Percentiles rank a stretch among this genome's conserved stretches.
Evolutionary conservation across 495 filamentous ascomycete genomes (phyloP).

Genomic region (Acidiella bohemica): DNA sequence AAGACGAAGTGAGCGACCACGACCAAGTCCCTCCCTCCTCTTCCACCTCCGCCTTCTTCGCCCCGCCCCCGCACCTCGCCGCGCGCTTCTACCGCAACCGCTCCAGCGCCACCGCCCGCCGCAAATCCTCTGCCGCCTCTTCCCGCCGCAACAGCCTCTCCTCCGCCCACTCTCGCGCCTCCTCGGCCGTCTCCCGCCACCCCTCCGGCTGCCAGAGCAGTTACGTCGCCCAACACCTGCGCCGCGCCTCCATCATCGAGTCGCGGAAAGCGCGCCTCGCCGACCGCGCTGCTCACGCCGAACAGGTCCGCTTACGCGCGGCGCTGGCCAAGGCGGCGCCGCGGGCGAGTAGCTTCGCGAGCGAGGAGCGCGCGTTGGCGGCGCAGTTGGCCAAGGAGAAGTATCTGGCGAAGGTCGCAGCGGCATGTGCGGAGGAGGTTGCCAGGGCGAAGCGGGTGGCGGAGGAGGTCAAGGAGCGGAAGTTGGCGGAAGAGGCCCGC

Average conservation of each 20-base stretch:
- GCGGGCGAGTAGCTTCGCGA: slow-evolving; percentile 43
- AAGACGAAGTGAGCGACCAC: too few species aligned
- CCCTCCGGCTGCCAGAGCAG: slow-evolving; percentile 51
- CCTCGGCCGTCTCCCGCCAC: slow-evolving; percentile 47
- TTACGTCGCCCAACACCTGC: slow-evolving; percentile 77
- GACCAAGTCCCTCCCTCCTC: too few species aligned
- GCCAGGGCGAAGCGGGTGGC: slow-evolving; percentile 85
- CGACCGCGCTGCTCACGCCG: slow-evolving; percentile 85
- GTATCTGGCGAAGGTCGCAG: slow-evolving; percentile 83
- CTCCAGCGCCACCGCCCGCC: slow-evolving; percentile 41
- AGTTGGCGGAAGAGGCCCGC: slow-evolving; percentile 67
- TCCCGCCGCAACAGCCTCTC: slow-evolving; percentile 84
- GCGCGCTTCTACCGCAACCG: slow-evolving; percentile 65
- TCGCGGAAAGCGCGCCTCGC: slow-evolving; percentile 84
- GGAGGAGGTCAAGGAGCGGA: slow-evolving; percentile 79
- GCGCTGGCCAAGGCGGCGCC: slow-evolving; percentile 65
- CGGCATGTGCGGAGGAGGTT: slow-evolving; percentile 89
- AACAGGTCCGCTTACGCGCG: slow-evolving; percentile 86
- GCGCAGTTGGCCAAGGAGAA: slow-evolving; percentile 83
- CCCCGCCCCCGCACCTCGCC: slow-evolving; percentile 70
- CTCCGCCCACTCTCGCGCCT: slow-evolving; percentile 65
- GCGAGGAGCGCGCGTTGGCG: slow-evolving; percentile 76
- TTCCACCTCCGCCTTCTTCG: too few species aligned
- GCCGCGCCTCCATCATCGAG: slow-evolving; percentile 82
- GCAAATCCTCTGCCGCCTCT: slow-evolving; percentile 72